Conservation (phyloP, 2,329 filamentous ascomycete species). For the Trichoderma simmonsii region DNA sequence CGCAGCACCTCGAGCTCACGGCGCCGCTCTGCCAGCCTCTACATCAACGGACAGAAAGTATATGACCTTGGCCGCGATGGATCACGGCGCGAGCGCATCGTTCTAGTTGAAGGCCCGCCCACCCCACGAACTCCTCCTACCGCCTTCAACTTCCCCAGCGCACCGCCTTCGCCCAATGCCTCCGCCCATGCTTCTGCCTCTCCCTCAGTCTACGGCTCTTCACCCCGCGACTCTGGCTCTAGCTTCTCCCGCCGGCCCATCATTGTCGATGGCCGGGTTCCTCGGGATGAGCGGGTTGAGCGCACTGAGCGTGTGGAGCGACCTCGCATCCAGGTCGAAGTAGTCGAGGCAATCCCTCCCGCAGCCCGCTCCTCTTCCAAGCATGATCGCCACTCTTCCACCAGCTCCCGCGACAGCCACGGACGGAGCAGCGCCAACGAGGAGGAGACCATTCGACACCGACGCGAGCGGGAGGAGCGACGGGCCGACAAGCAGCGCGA, state of each 20-base stretch:
- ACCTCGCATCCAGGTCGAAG: constrained; percentile 37
- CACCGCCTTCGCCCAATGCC: constrained; percentile 39
- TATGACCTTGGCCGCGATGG: constrained; percentile 33
- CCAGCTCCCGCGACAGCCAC: constrained; percentile 35
- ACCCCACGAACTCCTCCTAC: constrained; percentile 48
- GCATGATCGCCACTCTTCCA: constrained; percentile 38
- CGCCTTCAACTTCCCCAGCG: constrained; percentile 38
- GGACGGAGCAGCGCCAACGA: constrained; percentile 30
- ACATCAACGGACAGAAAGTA: constrained; percentile 38
- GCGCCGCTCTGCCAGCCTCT: constrained; percentile 36
- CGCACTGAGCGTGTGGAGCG: not conserved
- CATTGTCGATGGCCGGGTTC: constrained; percentile 38
- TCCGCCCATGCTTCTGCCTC: constrained; percentile 27
- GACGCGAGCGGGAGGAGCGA: constrained; percentile 26
- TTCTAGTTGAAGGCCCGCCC: constrained; percentile 45
- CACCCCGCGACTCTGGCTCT: constrained; percentile 23
- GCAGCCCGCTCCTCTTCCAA: constrained; percentile 23
- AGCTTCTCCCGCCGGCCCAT: constrained; percentile 32
- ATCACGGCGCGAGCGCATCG: constrained; percentile 41
- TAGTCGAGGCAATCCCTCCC: constrained; percentile 30
- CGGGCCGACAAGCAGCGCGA: constrained; percentile 25
- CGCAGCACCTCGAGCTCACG: constrained; percentile 32
- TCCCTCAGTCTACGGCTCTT: constrained; percentile 23
- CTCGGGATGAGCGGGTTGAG: constrained; percentile 22
- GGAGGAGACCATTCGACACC: constrained; percentile 28